Conservation (phyloP, 345 rosid species). For the Eucalyptus virginea region DNA sequence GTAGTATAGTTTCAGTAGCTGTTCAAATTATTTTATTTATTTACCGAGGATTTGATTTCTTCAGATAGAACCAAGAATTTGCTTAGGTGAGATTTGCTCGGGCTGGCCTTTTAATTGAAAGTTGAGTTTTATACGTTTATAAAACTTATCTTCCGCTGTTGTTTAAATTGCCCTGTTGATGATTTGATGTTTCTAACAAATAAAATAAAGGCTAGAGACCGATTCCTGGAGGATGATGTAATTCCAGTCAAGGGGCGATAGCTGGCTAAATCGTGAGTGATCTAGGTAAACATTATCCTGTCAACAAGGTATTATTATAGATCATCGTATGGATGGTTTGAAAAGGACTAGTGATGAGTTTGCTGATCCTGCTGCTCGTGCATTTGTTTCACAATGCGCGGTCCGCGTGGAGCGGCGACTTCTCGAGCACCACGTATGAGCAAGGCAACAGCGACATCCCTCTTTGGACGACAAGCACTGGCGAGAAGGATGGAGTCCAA, state of each 20-base stretch:
- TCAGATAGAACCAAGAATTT: not conserved
- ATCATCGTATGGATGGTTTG: not conserved
- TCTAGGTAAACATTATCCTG: not conserved
- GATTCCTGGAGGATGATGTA: not conserved
- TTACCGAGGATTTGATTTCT: not conserved
- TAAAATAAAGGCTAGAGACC: not conserved
- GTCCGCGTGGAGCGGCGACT: not conserved
- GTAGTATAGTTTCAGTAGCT: not conserved
- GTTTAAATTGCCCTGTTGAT: not conserved
- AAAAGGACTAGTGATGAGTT: not conserved
- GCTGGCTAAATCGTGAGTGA: not conserved
- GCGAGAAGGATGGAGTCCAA: not conserved
- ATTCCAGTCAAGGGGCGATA: not conserved
- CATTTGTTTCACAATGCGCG: not conserved
- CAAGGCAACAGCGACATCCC: not conserved
- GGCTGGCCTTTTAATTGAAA: not conserved
- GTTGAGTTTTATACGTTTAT: not conserved
- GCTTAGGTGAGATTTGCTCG: not conserved
- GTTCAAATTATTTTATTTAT: not conserved
- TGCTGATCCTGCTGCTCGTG: not conserved
- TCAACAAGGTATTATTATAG: not conserved
- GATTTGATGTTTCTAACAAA: not conserved
- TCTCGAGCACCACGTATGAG: not conserved
- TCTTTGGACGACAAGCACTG: not conserved
- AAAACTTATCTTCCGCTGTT: not conserved